Evolutionary conservation across 139 green algal genomes (phyloP), one percentile per base, ranked within the genome.

Genomic region (Chlorella sp.): DNA sequence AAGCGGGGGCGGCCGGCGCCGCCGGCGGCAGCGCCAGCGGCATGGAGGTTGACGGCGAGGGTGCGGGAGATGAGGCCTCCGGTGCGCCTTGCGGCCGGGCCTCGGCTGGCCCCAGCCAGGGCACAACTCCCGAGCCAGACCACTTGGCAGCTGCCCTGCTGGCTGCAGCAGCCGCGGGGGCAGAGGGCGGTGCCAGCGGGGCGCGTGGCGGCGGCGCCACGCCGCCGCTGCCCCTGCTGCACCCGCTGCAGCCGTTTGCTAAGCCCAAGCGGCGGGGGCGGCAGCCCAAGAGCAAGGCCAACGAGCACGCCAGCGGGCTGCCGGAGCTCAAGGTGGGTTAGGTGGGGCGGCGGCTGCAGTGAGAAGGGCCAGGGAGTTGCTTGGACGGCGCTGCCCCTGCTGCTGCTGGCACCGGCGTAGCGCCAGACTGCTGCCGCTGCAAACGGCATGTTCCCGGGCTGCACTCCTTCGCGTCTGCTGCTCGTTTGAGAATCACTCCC

Each of bases 221-320:
- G 72, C 72, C 41, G 62, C 40, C 41, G 60, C 62, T 75, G 77
- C 58, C 60, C 58, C 40, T 30, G 8, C 70, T 82, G 40, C 77
- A 32, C 24, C 4, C 30, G 34, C 43, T 83, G n/a, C 68, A 22
- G 34, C 46, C 76, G 56, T 24, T 78, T 16, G 40, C 16, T 0
- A 84, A 77, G 56, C 30, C 19, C 16, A 76, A 44, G 56, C 44
- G 30, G 48, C 58, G 38, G 56, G 54, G 34, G 43, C 40, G 28
- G 43, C 43, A 86, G 65, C 48, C n/a, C 34, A 83, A 44, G 51
- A 68, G 30, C 19, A 78, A 78, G 44, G 7, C 9, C 5, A 60
- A 60, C 28, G 72, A 19, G 34, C 73, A 38, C 58, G 91, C 85
- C 34, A 69, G 34, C 69, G 41, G 48, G 22, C 81, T 64, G 60